Conservation (phyloP, 371 early-diverging fungal species). For the Mortierella sp. region DNA sequence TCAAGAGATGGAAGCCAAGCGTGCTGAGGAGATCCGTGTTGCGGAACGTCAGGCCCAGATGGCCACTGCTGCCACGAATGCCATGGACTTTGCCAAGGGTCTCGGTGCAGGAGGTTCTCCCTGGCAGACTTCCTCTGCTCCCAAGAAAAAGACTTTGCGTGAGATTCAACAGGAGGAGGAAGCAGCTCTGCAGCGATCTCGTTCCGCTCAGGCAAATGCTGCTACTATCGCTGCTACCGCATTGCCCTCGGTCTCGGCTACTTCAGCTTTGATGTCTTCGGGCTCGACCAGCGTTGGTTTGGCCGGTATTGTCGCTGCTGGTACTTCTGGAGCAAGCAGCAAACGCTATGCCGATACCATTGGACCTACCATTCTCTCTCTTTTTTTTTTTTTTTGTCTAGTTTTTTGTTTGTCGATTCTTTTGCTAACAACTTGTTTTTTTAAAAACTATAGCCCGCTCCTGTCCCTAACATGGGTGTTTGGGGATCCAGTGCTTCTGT, state of each 20-base stretch:
- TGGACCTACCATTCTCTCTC: background rate
- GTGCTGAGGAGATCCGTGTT: conserved; percentile 54
- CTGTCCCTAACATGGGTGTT: no score
- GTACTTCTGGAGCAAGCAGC: conserved; percentile 5
- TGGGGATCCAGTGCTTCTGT: no score
- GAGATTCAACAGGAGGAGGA: conserved; percentile 78
- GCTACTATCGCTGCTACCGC: conserved; percentile 19
- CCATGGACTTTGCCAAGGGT: conserved; percentile 21
- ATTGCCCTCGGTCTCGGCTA: conserved; percentile 14
- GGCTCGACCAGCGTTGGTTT: conserved; percentile 50
- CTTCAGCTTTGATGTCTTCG: background rate
- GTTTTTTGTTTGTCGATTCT: no score
- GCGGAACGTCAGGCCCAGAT: conserved; percentile 48
- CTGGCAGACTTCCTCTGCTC: conserved; percentile 61
- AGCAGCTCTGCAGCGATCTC: conserved; percentile 39
- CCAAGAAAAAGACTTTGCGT: conserved; percentile 67
- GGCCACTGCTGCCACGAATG: conserved; percentile 24
- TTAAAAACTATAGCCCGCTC: no score
- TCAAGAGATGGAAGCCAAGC: conserved; percentile 66
- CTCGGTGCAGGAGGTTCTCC: conserved; percentile 47
- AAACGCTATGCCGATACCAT: conserved; percentile 1
- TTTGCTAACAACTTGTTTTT: no score
- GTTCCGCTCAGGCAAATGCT: conserved; percentile 20
- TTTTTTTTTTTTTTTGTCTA: background rate
- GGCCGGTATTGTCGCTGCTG: conserved; percentile 52